Evolutionary conservation across 768 basidiomycete species (phyloP).

Genomic region (Rhizopogon roseolus): DNA sequence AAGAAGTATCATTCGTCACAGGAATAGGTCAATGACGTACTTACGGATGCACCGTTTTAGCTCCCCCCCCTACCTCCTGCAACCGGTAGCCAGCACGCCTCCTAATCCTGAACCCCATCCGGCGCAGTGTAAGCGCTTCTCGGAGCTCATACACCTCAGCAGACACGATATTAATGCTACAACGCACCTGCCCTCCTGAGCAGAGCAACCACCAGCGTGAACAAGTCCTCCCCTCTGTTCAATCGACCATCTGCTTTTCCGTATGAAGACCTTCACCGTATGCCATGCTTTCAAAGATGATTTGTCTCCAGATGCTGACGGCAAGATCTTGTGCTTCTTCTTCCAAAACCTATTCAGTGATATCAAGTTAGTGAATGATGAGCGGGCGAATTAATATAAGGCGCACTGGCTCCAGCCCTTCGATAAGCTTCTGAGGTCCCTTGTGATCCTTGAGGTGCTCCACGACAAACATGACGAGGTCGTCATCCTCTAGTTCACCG

Average conservation of each 20-base stretch:
- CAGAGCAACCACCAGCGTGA: conserved; percentile 19
- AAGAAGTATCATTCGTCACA: conserved; percentile 36
- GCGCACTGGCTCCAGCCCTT: conserved; percentile 86
- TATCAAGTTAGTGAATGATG: background rate
- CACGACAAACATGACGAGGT: conserved; percentile 89
- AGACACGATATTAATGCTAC: conserved; percentile 38
- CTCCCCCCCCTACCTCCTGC: background rate
- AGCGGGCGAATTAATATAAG: background rate
- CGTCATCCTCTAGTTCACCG: conserved; percentile 90
- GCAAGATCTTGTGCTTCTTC: conserved; percentile 83
- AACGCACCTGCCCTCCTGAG: conserved; percentile 55
- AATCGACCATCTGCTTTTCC: conserved; percentile 79
- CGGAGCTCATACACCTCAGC: conserved; percentile 37
- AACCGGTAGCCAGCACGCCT: background rate
- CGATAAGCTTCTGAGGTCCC: conserved; percentile 76
- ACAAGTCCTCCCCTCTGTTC: conserved; percentile 9
- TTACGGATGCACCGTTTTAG: conserved; percentile 36
- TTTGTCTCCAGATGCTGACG: conserved; percentile 82
- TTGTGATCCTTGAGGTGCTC: conserved; percentile 94
- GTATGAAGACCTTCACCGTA: conserved; percentile 87
- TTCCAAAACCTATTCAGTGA: conserved; percentile 67
- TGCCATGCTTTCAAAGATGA: conserved; percentile 94
- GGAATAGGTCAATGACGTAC: conserved; percentile 48
- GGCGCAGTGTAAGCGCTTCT: conserved; percentile 13
- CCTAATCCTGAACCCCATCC: conserved; percentile 7